phyloP scores from a whole-genome alignment of 768 basidiomycete species.

The Wakefieldia striispora region DNA sequence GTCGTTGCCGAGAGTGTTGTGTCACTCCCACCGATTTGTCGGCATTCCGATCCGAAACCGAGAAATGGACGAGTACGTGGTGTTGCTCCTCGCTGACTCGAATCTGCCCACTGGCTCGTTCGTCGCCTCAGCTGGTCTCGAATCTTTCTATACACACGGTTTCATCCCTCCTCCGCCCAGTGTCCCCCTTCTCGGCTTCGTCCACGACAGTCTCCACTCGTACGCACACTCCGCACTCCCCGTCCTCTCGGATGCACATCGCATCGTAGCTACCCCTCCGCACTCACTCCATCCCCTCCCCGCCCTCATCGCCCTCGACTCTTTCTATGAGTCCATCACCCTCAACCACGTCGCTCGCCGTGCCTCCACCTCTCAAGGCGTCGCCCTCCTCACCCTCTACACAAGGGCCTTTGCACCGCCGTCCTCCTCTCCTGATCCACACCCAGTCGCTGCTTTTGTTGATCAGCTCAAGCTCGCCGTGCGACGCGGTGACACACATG shows the following conservation, averaged over 20 bases:
- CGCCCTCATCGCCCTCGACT: slow-evolving; percentile 59
- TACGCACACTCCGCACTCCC: slow-evolving; percentile 76
- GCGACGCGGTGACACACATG: slow-evolving; percentile 61
- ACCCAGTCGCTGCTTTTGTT: slow-evolving; percentile 39
- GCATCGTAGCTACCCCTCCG: slow-evolving; percentile 26
- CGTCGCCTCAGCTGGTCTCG: slow-evolving; percentile 90
- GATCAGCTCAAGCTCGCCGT: slow-evolving; percentile 68
- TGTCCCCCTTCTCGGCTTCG: slow-evolving; percentile 48
- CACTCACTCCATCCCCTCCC: slow-evolving; percentile 31
- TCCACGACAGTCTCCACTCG: slow-evolving; percentile 69
- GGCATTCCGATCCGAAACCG: too few relatives aligned
- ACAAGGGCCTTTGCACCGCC: slow-evolving; percentile 75
- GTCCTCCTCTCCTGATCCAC: slow-evolving; percentile 11
- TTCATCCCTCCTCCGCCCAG: slow-evolving; percentile 41
- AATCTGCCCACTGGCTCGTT: slow-evolving; percentile 98
- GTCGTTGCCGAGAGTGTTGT: background rate
- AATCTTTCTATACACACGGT: slow-evolving; percentile 87
- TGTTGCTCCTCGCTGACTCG: slow-evolving; percentile 82
- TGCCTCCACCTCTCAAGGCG: slow-evolving; percentile 88
- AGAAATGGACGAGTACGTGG: slow-evolving; percentile 48
- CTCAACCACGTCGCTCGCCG: slow-evolving; percentile 87
- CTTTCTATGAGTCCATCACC: slow-evolving; percentile 79
- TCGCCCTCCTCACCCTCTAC: slow-evolving; percentile 87
- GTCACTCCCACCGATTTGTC: too few relatives aligned
- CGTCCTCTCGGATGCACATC: slow-evolving; percentile 76